Evolutionary conservation across 495 filamentous ascomycete genomes (phyloP).

Genomic region (Astrothelium macrocarpum): DNA sequence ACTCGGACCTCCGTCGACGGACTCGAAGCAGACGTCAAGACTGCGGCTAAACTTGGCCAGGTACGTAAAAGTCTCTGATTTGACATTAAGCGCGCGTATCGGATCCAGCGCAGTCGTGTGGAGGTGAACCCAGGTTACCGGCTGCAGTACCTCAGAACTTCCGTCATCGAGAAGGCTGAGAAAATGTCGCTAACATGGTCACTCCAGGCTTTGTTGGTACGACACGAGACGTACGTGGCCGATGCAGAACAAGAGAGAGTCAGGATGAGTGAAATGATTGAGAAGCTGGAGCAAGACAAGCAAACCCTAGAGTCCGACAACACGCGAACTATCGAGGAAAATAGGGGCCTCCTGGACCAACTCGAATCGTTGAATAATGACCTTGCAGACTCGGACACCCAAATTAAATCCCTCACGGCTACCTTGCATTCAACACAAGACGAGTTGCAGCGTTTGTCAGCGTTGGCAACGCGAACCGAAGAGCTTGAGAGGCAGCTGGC

Average conservation of each 20-base stretch:
- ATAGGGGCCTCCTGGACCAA: conserved; percentile 64
- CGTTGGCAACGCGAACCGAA: conserved; percentile 61
- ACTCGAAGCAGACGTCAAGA: conserved; percentile 76
- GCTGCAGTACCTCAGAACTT: neutral
- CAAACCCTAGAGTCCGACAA: conserved; percentile 63
- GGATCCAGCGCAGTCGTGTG: neutral
- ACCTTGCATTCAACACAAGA: conserved; percentile 65
- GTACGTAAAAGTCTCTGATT: conserved; percentile 38
- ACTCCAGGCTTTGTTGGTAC: conserved; percentile 76
- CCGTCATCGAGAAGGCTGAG: neutral
- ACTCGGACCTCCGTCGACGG: conserved; percentile 68
- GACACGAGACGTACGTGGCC: conserved; percentile 87
- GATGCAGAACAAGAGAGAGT: conserved; percentile 76
- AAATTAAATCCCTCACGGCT: conserved; percentile 59
- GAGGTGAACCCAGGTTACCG: neutral
- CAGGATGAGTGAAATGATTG: conserved; percentile 59
- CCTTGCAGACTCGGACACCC: conserved; percentile 63
- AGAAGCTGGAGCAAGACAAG: conserved; percentile 68
- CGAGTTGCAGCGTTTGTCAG: conserved; percentile 63
- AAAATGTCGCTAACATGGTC: conserved; percentile 56
- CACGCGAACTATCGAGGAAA: conserved; percentile 65
- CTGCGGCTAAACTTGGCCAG: conserved; percentile 80
- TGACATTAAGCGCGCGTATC: neutral
- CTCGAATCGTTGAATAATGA: conserved; percentile 71
- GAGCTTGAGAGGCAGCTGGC: conserved; percentile 69